These are phyloP conservation scores for Neurospora sp. DNA, from an alignment of 495 filamentous ascomycete species.

Conservation along the genomic window DNA sequence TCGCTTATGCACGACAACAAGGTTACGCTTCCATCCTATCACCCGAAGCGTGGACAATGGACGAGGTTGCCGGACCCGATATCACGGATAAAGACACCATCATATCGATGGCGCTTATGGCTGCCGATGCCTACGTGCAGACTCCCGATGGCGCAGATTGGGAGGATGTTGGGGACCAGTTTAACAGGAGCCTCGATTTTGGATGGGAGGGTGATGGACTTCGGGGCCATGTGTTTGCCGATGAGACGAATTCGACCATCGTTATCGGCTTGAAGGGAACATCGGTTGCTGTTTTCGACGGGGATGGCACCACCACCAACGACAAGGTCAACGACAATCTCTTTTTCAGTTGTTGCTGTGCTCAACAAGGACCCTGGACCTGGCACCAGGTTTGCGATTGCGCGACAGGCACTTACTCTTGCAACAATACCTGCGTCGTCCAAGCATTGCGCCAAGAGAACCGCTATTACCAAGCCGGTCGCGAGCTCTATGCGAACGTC, in stretches of 20 bases:
- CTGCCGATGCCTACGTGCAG: conserved; percentile 78
- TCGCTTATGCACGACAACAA: conserved; percentile 53
- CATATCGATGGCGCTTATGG: conserved; percentile 74
- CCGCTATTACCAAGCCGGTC: conserved; percentile 77
- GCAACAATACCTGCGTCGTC: conserved; percentile 80
- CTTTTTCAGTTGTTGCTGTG: conserved; percentile 96
- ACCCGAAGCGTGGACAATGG: conserved; percentile 71
- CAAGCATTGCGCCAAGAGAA: conserved; percentile 69
- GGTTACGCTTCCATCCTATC: conserved; percentile 50
- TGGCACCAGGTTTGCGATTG: conserved; percentile 92
- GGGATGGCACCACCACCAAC: conserved; percentile 88
- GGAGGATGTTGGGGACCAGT: conserved; percentile 68
- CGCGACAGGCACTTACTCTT: conserved; percentile 70
- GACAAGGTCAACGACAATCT: conserved; percentile 97
- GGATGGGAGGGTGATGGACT: conserved; percentile 88
- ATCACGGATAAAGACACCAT: conserved; percentile 79
- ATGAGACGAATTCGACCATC: conserved; percentile 75
- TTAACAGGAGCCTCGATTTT: conserved; percentile 75
- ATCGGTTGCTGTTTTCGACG: conserved; percentile 84
- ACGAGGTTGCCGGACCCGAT: conserved; percentile 70
- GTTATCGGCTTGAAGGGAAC: conserved; percentile 91
- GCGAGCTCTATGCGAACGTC: conserved; percentile 85
- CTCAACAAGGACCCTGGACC: conserved; percentile 74
- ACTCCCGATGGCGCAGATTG: conserved; percentile 63
- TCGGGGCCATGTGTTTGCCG: conserved; percentile 84